Evolutionary conservation across 495 filamentous ascomycete species (phyloP).

Genomic region (Articulospora tetracladia): DNA sequence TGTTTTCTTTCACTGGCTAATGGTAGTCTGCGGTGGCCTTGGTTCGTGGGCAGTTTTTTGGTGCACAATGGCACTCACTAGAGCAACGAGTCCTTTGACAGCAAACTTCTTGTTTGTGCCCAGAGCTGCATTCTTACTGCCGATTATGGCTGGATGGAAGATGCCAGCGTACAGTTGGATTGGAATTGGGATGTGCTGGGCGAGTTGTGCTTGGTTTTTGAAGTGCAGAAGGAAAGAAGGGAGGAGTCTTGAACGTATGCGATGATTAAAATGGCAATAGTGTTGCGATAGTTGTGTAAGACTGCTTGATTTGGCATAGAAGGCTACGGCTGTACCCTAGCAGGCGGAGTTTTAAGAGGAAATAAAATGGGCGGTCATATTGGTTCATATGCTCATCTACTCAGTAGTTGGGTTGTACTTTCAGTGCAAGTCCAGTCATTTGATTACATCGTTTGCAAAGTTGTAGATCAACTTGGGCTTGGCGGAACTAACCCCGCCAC

Average conservation of each 20-base stretch:
- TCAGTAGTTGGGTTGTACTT: too few species aligned
- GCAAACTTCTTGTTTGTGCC: slow-evolving; percentile 36
- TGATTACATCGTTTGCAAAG: too few species aligned
- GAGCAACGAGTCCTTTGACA: slow-evolving; percentile 39
- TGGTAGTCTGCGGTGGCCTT: slow-evolving; percentile 30
- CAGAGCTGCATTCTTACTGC: slow-evolving; percentile 33
- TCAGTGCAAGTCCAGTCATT: too few species aligned
- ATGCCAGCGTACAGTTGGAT: slow-evolving; percentile 38
- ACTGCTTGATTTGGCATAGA: too few species aligned
- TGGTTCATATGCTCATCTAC: too few species aligned
- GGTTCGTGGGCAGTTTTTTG: slow-evolving; percentile 34
- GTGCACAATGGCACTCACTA: slow-evolving; percentile 34
- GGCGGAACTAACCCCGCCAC: too few species aligned
- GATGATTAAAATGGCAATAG: slow-evolving; percentile 4
- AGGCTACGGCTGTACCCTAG: too few species aligned
- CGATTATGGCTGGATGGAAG: slow-evolving; percentile 32
- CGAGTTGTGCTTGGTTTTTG: slow-evolving; percentile 42
- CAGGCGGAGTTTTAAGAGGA: too few species aligned
- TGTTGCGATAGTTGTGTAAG: too few species aligned
- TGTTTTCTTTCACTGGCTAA: slow-evolving; percentile 22
- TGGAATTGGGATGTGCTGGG: slow-evolving; percentile 44
- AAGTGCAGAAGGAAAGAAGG: slow-evolving; percentile 35
- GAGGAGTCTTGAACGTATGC: slow-evolving; percentile 14
- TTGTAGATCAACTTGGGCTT: too few species aligned
- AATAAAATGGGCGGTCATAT: too few species aligned